These are phyloP conservation scores for Amaranthus tricolor DNA, from an alignment of 179 eudicot genomes.

Conservation along the genomic window DNA sequence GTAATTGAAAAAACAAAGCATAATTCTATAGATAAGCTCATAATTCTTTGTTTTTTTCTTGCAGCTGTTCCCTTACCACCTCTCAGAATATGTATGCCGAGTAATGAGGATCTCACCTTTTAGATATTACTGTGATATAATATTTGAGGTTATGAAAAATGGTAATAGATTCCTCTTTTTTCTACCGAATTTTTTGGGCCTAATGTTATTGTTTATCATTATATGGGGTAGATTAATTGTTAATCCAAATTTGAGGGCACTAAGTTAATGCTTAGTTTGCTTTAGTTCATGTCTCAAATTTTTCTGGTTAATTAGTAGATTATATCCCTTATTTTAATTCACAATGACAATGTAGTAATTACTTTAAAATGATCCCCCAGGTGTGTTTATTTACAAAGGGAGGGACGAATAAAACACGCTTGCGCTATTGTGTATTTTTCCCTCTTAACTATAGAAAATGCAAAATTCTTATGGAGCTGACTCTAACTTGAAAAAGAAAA, in stretches of 20 bases:
- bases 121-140: constrained; percentile 92
- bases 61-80: constrained; percentile 99
- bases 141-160: constrained; percentile 97
- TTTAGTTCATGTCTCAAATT: neutral
- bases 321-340: neutral
- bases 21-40: constrained; percentile 11
- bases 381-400: neutral
- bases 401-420: neutral
- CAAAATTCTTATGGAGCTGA: neutral
- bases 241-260: neutral
- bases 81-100: constrained; percentile 93
- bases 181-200: neutral
- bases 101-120: constrained; percentile 97
- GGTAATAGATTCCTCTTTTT: constrained; percentile 44
- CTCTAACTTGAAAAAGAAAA: neutral
- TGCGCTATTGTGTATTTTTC: neutral
- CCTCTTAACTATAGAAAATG: neutral
- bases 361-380: neutral
- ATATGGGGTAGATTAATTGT: neutral
- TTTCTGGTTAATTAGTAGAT: neutral
- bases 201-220: constrained; percentile 10
- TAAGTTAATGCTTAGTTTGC: constrained; percentile 6
- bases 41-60: constrained; percentile 29
- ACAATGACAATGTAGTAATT: neutral
- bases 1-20: neutral